Evolutionary conservation across 495 filamentous ascomycete genomes (phyloP), one percentile per base, ranked within the genome.

Genomic region (Immersiella caudata): DNA sequence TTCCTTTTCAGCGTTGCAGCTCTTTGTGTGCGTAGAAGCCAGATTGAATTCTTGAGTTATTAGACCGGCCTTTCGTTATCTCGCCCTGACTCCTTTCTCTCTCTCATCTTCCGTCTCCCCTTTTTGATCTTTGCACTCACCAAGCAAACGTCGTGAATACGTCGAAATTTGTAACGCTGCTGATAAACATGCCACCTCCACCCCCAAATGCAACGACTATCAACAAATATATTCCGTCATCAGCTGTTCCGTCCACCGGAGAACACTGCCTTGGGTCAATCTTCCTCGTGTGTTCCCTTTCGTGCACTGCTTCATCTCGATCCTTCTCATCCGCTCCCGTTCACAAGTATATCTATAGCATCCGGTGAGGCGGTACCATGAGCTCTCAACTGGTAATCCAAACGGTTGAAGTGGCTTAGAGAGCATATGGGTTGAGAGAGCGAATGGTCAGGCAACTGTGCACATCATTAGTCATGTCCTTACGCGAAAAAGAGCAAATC

Each of bases 341-440:
- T 36, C 18, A 29, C 29, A 9, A 1, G 16, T 46, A 46, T 46
- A 46, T 14, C 40, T 20, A 25, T 46, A n/a, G 16, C 35, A 62
- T 20, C 14, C 11, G 18, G 56, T 35, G 25, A 33, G 25, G 18
- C 20, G 20, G 16, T 35, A 18, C 16, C 57, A 14, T 40, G 3
- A 8, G 26, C 18, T 12, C 33, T 18, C n/a, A 20, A 8, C 36
- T n/a, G 60, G 18, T 21, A 12, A 18, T 18, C 1, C 24, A 4
- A 20, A 8, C 18, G 18, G 40, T 2, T 18, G 11, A 20, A 35
- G 3, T 49, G 59, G 11, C 59, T 82, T 79, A 99, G 66, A 99
- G 85, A 70, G 95, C 95, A 76, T 92, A 99, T 35, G 95, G 95
- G 83, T 99, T 99, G 70, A 99, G 84, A 27, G 95, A 97, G 62